These are phyloP conservation scores for Copromyces sp. DNA, from an alignment of 495 filamentous ascomycete species.

Conservation along the genomic window DNA sequence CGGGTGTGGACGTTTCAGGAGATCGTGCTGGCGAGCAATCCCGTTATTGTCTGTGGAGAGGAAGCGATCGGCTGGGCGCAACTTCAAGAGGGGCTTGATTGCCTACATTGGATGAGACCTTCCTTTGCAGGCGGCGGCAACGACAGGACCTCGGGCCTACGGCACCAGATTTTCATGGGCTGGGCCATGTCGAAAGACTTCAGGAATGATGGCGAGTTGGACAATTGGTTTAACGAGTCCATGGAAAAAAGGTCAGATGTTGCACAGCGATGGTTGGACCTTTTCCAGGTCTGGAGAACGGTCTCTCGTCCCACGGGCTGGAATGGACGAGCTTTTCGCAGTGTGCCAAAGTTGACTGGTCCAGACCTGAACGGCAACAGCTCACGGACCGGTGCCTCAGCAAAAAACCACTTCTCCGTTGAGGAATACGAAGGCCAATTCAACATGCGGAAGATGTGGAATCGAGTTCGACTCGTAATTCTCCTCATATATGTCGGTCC, in stretches of 20 bases:
- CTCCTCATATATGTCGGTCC: background rate
- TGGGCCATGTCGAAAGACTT: background rate
- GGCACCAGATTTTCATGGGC: background rate
- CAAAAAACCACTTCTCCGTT: background rate
- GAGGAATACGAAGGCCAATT: background rate
- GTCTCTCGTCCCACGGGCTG: background rate
- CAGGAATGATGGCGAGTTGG: background rate
- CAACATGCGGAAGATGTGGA: background rate
- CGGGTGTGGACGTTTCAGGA: slow-evolving; percentile 3
- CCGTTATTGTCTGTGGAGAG: background rate
- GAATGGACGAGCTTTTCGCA: background rate
- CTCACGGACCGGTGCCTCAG: background rate
- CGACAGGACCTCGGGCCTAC: background rate
- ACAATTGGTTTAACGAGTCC: background rate
- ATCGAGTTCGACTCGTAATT: background rate
- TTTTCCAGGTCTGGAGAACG: background rate
- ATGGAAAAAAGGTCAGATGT: background rate
- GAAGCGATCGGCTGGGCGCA: background rate
- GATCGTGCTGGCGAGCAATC: background rate
- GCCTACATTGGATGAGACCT: background rate
- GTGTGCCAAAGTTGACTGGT: background rate
- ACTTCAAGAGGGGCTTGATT: background rate
- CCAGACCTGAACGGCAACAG: background rate
- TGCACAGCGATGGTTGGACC: background rate
- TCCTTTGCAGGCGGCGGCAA: background rate